Evolutionary conservation across 768 basidiomycete genomes (phyloP).

Genomic region (Agaricus bisporus): DNA sequence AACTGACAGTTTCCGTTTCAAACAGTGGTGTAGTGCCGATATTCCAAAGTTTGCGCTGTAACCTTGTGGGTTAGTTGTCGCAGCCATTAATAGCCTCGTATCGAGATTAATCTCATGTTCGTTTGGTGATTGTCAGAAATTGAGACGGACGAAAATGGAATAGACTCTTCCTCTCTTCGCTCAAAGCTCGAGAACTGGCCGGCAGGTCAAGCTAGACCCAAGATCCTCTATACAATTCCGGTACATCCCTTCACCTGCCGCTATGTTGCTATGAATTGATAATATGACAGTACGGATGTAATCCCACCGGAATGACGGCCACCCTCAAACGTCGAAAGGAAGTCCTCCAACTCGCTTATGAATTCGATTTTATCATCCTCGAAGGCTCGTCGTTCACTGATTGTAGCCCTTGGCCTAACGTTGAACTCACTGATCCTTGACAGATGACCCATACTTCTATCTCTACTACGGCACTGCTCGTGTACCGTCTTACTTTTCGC

Average conservation of each 20-base stretch:
- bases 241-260: constrained; percentile 28
- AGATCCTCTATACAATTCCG: constrained; percentile 75
- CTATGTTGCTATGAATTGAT: neutral
- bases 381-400: constrained; percentile 50
- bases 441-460: constrained; percentile 79
- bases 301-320: constrained; percentile 81
- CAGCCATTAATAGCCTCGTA: too few relatives aligned
- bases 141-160: constrained; percentile 68
- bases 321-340: constrained; percentile 62
- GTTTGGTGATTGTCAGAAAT: constrained; percentile 47
- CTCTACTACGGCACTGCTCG: constrained; percentile 67
- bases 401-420: neutral
- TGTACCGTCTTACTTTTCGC: constrained; percentile 74
- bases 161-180: constrained; percentile 54
- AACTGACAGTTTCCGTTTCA: constrained; percentile 4
- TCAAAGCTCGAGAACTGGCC: constrained; percentile 73
- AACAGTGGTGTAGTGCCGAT: constrained; percentile 62
- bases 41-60: constrained; percentile 48
- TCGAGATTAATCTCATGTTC: neutral
- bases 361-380: constrained; percentile 75
- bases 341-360: constrained; percentile 63
- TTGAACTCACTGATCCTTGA: neutral
- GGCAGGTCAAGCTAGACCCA: constrained; percentile 61
- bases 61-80: constrained; percentile 45
- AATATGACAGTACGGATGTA: constrained; percentile 63